Percentiles rank a stretch among this genome's conserved stretches.
Conservation (phyloP, 164 flowering plant genomes). For the Magnolia sinica region DNA sequence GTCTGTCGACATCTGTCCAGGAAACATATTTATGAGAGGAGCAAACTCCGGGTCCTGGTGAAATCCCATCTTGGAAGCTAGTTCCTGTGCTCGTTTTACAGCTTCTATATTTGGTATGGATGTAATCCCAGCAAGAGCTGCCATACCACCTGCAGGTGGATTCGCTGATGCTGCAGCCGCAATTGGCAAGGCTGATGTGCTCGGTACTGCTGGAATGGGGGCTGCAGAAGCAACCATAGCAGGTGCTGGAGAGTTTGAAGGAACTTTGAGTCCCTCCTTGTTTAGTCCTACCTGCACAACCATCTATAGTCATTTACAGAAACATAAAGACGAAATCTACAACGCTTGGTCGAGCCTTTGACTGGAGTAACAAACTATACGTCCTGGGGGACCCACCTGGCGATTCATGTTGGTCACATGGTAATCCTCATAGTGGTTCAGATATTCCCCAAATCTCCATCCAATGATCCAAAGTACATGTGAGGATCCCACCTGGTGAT, state of each 20-base stretch:
- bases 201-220: slow-evolving; percentile 20
- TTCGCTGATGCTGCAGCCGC: slow-evolving; percentile 20
- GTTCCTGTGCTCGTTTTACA: slow-evolving; percentile 91
- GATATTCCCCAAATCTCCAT: not conserved
- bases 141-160: slow-evolving; percentile 35
- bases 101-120: slow-evolving; percentile 64
- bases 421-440: not conserved
- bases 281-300: slow-evolving; percentile 22
- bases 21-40: slow-evolving; percentile 89
- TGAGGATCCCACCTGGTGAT: not conserved
- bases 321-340: not conserved
- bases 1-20: slow-evolving; percentile 63
- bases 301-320: slow-evolving; percentile 16
- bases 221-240: slow-evolving; percentile 13
- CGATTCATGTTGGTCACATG: not conserved
- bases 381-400: not conserved
- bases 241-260: slow-evolving; percentile 21
- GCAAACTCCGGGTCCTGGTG: slow-evolving; percentile 90
- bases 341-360: not conserved
- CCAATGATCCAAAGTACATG: not conserved
- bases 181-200: slow-evolving; percentile 27
- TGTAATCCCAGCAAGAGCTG: slow-evolving; percentile 43
- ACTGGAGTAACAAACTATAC: not conserved
- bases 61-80: slow-evolving; percentile 98
- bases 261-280: slow-evolving; percentile 33